A percentile compares a stretch with the other conserved stretches of the same genome.
Evolutionary conservation across 768 basidiomycete genomes (phyloP).

Genomic region (Tulasnella sp.): DNA sequence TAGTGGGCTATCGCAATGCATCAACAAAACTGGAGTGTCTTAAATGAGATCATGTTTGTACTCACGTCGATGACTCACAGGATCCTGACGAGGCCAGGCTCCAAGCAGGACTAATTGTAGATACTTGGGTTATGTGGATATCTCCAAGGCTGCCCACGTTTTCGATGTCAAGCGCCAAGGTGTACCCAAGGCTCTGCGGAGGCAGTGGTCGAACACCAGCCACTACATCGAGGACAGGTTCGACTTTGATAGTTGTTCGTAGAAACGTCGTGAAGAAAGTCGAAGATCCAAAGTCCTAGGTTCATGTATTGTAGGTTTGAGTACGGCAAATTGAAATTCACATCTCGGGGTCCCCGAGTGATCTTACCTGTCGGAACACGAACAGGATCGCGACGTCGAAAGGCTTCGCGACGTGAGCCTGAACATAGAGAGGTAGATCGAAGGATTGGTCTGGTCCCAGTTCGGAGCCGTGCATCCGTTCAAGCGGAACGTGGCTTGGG

Average conservation of each 20-base stretch:
- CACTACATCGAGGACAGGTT: constrained; percentile 45
- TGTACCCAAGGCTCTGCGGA: constrained; percentile 10
- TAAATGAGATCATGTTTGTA: not conserved
- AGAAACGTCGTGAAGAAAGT: constrained; percentile 51
- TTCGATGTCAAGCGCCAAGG: constrained; percentile 30
- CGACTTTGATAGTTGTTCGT: constrained; percentile 47
- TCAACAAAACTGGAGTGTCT: not conserved
- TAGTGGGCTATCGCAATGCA: not conserved
- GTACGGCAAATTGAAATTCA: no score
- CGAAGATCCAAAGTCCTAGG: not conserved
- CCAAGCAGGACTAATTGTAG: constrained; percentile 63
- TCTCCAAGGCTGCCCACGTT: constrained; percentile 37
- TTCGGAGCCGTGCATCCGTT: constrained; percentile 22
- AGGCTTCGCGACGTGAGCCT: constrained; percentile 39
- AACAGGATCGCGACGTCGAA: constrained; percentile 52
- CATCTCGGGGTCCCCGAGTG: no score
- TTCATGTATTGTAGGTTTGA: no score
- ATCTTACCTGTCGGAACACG: constrained; percentile 50
- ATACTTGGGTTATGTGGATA: constrained; percentile 47
- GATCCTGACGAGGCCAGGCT: constrained; percentile 33
- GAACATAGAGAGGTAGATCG: constrained; percentile 44
- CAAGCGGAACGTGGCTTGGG: constrained; percentile 40
- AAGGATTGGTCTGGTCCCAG: constrained; percentile 41
- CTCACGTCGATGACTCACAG: not conserved
- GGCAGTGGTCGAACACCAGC: constrained; percentile 41